Percentiles rank a stretch among this genome's conserved stretches.
Evolutionary conservation across 1,284 basidiomycete genomes (phyloP).

Genomic region (Sanghuangporus weigelae): DNA sequence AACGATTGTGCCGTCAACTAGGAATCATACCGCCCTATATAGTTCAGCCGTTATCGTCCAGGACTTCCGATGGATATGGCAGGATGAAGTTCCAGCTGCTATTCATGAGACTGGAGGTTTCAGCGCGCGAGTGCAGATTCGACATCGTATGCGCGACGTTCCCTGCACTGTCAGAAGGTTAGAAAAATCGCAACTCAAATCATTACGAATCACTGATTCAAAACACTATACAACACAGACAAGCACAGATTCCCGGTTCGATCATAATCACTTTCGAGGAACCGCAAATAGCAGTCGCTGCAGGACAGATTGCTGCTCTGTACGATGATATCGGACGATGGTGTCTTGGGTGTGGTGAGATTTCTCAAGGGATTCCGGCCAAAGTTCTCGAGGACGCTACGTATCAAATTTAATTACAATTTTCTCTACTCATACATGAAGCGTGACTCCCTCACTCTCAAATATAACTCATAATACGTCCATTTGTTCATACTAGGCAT

Average conservation of each 20-base stretch:
- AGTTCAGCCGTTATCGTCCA: conserved; percentile 37
- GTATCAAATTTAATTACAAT: not conserved
- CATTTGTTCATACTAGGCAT: too few relatives aligned
- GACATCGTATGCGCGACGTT: conserved; percentile 63
- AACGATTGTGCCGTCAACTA: not conserved
- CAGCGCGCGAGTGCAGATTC: conserved; percentile 55
- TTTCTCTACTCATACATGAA: not conserved
- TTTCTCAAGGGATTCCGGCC: conserved; percentile 29
- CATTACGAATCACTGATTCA: not conserved
- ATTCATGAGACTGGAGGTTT: conserved; percentile 41
- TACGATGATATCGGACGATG: conserved; percentile 57
- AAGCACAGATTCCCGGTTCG: conserved; percentile 7
- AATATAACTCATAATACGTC: too few relatives aligned
- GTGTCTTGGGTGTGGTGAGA: conserved; percentile 83
- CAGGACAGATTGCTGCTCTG: conserved; percentile 75
- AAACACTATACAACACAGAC: not conserved
- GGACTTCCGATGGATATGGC: conserved; percentile 76
- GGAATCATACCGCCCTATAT: not conserved
- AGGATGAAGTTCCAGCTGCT: conserved; percentile 45
- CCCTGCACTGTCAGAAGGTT: conserved; percentile 41
- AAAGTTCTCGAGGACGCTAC: not conserved
- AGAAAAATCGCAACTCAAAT: not conserved
- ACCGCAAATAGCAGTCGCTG: conserved; percentile 66
- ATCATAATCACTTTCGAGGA: conserved; percentile 45
- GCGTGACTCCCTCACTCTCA: not conserved